Evolutionary conservation across 2,329 filamentous ascomycete genomes (phyloP).

Genomic region (Pestalotiopsis sp.): DNA sequence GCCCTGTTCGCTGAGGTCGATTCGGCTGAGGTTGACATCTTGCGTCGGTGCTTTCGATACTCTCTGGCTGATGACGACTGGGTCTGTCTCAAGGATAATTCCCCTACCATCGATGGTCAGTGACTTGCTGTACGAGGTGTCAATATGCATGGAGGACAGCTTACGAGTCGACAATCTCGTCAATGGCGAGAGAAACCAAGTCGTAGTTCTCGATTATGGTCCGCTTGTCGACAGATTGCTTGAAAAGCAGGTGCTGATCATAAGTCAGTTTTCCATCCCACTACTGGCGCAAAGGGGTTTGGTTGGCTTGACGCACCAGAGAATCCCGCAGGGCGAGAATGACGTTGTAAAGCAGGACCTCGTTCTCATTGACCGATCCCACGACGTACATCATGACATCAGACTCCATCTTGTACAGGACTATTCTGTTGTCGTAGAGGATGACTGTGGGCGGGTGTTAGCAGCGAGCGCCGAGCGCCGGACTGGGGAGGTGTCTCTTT

Average conservation of each 20-base stretch:
- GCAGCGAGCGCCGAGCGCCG: conserved; percentile 1
- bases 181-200: conserved; percentile 87
- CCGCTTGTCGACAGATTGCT: conserved; percentile 94
- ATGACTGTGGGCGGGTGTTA: conserved; percentile 72
- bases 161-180: conserved; percentile 86
- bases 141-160: not conserved
- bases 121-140: not conserved
- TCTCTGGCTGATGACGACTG: conserved; percentile 87
- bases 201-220: conserved; percentile 99
- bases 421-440: conserved; percentile 93
- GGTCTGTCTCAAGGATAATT: conserved; percentile 96
- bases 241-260: conserved; percentile 38
- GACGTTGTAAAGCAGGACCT: conserved; percentile 94
- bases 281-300: conserved; percentile 64
- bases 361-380: conserved; percentile 90
- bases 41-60: conserved; percentile 91
- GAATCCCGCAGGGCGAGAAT: conserved; percentile 89
- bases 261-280: not conserved
- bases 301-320: conserved; percentile 76
- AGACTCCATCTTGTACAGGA: conserved; percentile 97
- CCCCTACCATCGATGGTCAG: conserved; percentile 45
- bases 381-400: conserved; percentile 97
- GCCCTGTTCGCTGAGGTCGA: conserved; percentile 94
- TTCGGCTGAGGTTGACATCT: conserved; percentile 89
- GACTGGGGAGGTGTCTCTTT: not conserved